Percentiles rank a stretch among this genome's conserved stretches.
phyloP scores from a whole-genome alignment of 768 basidiomycete genomes.

The Boletus vermiculosoides region DNA sequence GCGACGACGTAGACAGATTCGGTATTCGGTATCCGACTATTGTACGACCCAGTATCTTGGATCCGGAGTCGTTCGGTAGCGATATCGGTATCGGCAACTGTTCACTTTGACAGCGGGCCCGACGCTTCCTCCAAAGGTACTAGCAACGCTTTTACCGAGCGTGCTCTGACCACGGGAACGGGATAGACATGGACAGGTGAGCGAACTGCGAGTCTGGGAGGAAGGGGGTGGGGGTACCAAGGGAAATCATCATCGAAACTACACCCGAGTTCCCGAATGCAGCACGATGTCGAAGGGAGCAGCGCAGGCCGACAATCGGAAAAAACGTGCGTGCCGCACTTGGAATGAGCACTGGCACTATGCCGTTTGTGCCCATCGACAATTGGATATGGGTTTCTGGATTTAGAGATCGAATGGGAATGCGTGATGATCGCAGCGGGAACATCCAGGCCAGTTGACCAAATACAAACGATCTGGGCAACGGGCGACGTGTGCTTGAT shows the following conservation, averaged over 20 bases:
- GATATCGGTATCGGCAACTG: background rate
- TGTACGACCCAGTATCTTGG: background rate
- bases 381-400: background rate
- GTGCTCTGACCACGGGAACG: background rate
- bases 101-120: background rate
- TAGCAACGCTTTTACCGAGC: background rate
- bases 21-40: background rate
- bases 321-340: background rate
- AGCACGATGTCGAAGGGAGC: background rate
- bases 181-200: background rate
- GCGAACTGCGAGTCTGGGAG: background rate
- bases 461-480: background rate
- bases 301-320: background rate
- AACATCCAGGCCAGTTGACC: background rate
- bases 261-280: background rate
- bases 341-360: background rate
- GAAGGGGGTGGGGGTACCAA: background rate
- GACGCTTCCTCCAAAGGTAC: background rate
- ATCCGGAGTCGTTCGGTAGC: background rate
- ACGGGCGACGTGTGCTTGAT: background rate
- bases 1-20: background rate
- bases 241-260: background rate
- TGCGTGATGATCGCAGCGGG: constrained; percentile 12
- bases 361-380: background rate
- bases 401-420: background rate